Evolutionary conservation across 2,329 filamentous ascomycete genomes (phyloP).

Genomic region (Microsporum ferrugineum): DNA sequence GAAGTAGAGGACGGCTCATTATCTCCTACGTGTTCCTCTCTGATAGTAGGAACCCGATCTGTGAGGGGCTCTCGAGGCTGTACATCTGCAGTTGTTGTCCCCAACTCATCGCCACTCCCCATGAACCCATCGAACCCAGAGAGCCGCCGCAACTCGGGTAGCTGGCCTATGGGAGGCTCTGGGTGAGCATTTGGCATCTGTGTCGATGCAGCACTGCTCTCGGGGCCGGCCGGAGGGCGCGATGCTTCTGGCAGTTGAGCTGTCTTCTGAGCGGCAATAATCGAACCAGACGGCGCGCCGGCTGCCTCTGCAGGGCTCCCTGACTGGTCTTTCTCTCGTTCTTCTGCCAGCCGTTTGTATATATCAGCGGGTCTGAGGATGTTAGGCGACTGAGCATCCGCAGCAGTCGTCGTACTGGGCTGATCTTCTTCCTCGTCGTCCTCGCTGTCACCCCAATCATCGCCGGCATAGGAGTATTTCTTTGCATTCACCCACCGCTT

Average conservation of each 20-base stretch:
- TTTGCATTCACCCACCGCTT: constrained; percentile 93
- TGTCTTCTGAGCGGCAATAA: neutral
- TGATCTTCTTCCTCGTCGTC: constrained; percentile 43
- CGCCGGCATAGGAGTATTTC: constrained; percentile 74
- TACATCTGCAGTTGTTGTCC: constrained; percentile 32
- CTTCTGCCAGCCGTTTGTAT: constrained; percentile 60
- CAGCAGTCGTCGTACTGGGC: constrained; percentile 11
- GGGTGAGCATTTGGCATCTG: neutral
- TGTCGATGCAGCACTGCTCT: neutral
- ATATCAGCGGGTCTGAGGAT: constrained; percentile 67
- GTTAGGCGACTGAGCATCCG: constrained; percentile 24
- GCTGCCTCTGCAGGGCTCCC: neutral
- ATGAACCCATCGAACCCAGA: neutral
- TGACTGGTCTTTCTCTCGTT: constrained; percentile 42
- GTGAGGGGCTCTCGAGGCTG: constrained; percentile 28
- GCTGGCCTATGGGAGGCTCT: neutral
- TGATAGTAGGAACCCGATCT: constrained; percentile 43
- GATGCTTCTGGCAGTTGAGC: neutral
- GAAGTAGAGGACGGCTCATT: neutral
- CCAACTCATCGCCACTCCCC: neutral
- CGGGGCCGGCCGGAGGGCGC: neutral
- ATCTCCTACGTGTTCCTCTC: constrained; percentile 27
- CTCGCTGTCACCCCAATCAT: constrained; percentile 71
- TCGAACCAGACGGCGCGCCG: neutral
- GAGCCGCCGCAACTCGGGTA: neutral